Base-by-base conservation (phyloP, 2,329 filamentous ascomycete genomes). In the Metarhizium robertsii region DNA sequence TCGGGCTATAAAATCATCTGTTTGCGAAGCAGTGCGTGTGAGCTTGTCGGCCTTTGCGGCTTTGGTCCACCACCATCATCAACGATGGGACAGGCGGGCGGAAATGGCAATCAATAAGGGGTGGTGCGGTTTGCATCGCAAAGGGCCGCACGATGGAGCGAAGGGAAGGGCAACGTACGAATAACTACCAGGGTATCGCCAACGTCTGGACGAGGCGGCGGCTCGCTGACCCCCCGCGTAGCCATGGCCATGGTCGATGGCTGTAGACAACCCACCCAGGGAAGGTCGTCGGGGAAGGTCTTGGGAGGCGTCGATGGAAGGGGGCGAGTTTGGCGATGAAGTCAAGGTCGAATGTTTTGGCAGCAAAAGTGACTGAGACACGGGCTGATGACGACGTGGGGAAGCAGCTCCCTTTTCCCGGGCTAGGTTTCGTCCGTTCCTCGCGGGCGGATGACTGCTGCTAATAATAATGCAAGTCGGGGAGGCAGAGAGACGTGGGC, bases 1-100 rank as follows among this genome's bases (percentile, higher is more conserved):
- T 62, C 94, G 85, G 56, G 92, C 92, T 63, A 85, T 78, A 70
- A 99, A 97, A 73, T 96, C 91, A 73, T 99, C 90, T 95, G 57
- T 29, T 29, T 48, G 48, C 47, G 36, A 43, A 46, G 48, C 58
- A 53, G 36, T 51, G 2, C 11, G n/a, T 34, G 58, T 61, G 13
- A 59, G 58, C 52, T 45, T 32, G 8, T 34, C 13, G 14, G 16
- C 32, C 7, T 11, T 38, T 51, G 32, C 32, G 16, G 38, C 25
- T 29, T 47, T 38, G 16, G 34, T 34, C 14, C 29, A n/a, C 2
- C 36, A 18, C 29, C n/a, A 18, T 50, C 52, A 32, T 46, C 18
- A 13, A 46, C n/a, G 45, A 14, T 6, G 11, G 45, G 11, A 30
- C 11, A 20, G 42, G n/a, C 6, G 8, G 45, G 10, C 6, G 20